phyloP scores from a whole-genome alignment of 768 basidiomycete genomes.

The Rhodotorula graminis region DNA sequence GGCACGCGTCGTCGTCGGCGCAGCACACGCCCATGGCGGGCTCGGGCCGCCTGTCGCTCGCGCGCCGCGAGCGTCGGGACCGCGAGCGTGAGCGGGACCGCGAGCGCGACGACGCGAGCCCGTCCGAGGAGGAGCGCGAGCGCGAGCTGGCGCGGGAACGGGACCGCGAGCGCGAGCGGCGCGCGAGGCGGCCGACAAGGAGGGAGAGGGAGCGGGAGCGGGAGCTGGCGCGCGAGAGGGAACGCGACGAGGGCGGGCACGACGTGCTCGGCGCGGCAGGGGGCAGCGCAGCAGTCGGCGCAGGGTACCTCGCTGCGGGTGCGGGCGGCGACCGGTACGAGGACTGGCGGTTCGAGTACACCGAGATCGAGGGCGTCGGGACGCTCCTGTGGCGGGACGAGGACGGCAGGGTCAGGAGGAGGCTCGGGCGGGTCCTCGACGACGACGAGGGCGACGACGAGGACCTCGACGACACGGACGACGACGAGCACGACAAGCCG shows the following conservation, averaged over 20 bases:
- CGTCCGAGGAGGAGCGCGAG: background rate
- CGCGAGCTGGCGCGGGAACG: background rate
- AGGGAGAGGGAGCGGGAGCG: background rate
- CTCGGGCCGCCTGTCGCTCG: too few relatives aligned
- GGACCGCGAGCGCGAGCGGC: background rate
- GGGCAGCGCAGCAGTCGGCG: background rate
- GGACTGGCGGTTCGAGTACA: conserved; percentile 43
- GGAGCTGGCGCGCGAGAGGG: background rate
- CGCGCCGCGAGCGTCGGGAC: background rate
- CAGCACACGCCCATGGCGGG: too few relatives aligned
- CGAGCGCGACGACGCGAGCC: background rate
- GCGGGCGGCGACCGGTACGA: conserved; percentile 32
- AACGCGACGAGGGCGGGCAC: background rate
- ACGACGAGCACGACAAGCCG: background rate
- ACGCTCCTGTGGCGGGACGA: conserved; percentile 10
- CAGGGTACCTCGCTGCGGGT: background rate
- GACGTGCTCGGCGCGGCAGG: background rate
- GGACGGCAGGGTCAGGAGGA: conserved; percentile 46
- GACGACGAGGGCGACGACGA: conserved; percentile 14
- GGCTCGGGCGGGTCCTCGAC: conserved; percentile 43
- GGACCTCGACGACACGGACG: conserved; percentile 23
- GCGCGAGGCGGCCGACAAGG: background rate
- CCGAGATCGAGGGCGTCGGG: conserved; percentile 19
- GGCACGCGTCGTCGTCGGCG: too few relatives aligned
- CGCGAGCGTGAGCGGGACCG: background rate